Evolutionary conservation across 2,329 filamentous ascomycete species (phyloP).

Genomic region (Fusarium transvaalense): DNA sequence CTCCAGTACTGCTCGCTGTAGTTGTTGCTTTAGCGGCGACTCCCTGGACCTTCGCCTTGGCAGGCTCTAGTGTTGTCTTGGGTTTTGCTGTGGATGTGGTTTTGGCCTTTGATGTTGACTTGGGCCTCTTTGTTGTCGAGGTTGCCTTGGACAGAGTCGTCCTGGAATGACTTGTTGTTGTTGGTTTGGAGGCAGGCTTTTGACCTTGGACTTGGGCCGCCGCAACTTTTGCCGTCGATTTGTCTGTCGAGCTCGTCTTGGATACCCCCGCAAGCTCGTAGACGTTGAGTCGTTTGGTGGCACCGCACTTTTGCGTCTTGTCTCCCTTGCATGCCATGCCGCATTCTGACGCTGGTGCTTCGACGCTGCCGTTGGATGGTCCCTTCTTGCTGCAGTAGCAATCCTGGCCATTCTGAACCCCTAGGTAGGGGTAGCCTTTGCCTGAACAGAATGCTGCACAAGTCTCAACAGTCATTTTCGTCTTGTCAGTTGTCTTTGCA

Average conservation of each 20-base stretch:
- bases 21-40: background rate
- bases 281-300: conserved; percentile 27
- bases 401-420: conserved; percentile 34
- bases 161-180: background rate
- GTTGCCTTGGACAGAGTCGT: background rate
- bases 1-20: background rate
- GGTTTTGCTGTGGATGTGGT: background rate
- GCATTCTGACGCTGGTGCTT: conserved; percentile 25
- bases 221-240: background rate
- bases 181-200: background rate
- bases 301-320: conserved; percentile 32
- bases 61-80: background rate
- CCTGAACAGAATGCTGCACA: conserved; percentile 35
- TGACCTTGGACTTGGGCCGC: conserved; percentile 2
- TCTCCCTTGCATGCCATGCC: conserved; percentile 34
- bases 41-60: background rate
- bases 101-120: conserved; percentile 1
- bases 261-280: conserved; percentile 25
- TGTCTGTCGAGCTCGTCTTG: conserved; percentile 8
- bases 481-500: conserved; percentile 26
- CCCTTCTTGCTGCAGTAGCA: conserved; percentile 39
- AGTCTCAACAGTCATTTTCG: conserved; percentile 28
- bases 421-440: conserved; percentile 34
- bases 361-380: conserved; percentile 32
- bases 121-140: background rate